phyloP scores from a whole-genome alignment of 2,329 filamentous ascomycete species.

The Clarireedia hainanense region DNA sequence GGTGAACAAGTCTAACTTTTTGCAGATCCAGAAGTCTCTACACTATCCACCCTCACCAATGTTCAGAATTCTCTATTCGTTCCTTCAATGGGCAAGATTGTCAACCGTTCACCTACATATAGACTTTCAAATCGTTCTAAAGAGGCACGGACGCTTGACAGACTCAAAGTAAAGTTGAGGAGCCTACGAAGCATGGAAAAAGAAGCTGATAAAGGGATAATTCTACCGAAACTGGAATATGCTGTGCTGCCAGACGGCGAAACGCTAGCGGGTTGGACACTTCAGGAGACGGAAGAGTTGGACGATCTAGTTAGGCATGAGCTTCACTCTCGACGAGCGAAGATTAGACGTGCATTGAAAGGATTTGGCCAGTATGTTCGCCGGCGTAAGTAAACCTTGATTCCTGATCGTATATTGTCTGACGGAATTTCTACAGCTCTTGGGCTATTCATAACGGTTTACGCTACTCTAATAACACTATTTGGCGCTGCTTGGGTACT shows the following conservation, averaged over 20 bases:
- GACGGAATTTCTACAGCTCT: slow-evolving; percentile 40
- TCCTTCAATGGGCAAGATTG: slow-evolving; percentile 62
- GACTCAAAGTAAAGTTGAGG: slow-evolving; percentile 18
- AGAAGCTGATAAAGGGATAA: slow-evolving; percentile 12
- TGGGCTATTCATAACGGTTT: slow-evolving; percentile 74
- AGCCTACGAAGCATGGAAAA: slow-evolving; percentile 9
- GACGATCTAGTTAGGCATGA: slow-evolving; percentile 86
- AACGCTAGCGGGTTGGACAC: slow-evolving; percentile 66
- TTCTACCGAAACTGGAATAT: slow-evolving; percentile 36
- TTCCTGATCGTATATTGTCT: not conserved
- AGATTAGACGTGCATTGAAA: slow-evolving; percentile 69
- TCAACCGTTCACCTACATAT: slow-evolving; percentile 54
- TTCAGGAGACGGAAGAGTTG: slow-evolving; percentile 63
- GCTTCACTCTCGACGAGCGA: slow-evolving; percentile 71
- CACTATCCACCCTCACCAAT: slow-evolving; percentile 76
- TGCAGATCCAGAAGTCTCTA: slow-evolving; percentile 73
- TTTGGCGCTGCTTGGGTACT: slow-evolving; percentile 84
- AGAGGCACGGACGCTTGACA: slow-evolving; percentile 19
- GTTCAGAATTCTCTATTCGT: slow-evolving; percentile 85
- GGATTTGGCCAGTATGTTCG: slow-evolving; percentile 74
- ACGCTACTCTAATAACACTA: slow-evolving; percentile 74
- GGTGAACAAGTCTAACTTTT: slow-evolving; percentile 19
- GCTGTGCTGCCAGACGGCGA: slow-evolving; percentile 70
- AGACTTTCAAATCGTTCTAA: slow-evolving; percentile 13
- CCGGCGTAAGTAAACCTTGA: slow-evolving; percentile 43